Base-by-base conservation (phyloP, 768 basidiomycete species). In the Podaxis sp. region DNA sequence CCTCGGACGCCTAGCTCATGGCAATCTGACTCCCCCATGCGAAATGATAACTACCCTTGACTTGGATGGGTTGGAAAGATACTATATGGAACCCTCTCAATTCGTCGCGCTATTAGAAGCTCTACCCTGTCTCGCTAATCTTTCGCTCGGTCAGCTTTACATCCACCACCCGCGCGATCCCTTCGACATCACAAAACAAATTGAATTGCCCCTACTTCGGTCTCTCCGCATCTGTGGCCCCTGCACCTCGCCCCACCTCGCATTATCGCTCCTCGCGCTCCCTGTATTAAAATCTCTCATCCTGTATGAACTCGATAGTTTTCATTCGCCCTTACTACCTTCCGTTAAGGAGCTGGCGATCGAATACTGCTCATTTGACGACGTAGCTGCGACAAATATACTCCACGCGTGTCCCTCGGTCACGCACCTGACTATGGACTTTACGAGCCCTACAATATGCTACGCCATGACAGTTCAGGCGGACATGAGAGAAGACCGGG, bases 211-310 rank as follows among this genome's bases (percentile, higher is more conserved):
- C 25, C 61, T 66, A 11, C 72, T 82, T 21, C 72, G 66, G 23
- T 71, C 72, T 27, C 69, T 82, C n/a, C 79, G 81, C 21, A 70
- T 79, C 21, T 74, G 75, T 27, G 76, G 76, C 5, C 71, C 70
- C 14, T 71, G 67, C 46, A 72, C 72, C 9, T 70, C 72, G 10
- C 62, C 73, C 28, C 70, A 72, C 63, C 74, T 72, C 48, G 63
- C 76, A n/a, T 61, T 76, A 38, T 69, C 74, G n/a, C 66, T 77
- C 42, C 62, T 82, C 50, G 60, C 64, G n/a, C 64, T 74, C 55
- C 76, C 77, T 3, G 62, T 63, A 16, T 72, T 81, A 25, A 71
- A 77, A 57, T 67, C 70, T 1, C 65, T 80, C 4, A 64, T 68
- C 35, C 70, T 82, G 27, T 72, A 73, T 7, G 66, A 69, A 16